Conservation (phyloP, 495 filamentous ascomycete genomes). For the Rhypophila decipiens region DNA sequence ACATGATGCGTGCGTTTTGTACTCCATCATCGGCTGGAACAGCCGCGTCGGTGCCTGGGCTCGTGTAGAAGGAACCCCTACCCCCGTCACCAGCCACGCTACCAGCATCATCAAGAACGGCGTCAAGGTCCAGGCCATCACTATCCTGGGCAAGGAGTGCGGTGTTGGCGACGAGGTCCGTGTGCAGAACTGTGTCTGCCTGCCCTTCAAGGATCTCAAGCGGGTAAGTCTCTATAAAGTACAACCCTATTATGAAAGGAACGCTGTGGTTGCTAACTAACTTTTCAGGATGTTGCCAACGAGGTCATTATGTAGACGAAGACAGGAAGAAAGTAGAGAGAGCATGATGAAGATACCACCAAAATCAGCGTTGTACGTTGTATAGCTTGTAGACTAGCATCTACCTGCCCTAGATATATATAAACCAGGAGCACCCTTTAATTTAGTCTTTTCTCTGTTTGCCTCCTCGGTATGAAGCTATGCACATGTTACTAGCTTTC, state of each 20-base stretch:
- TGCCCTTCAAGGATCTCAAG: slow-evolving; percentile 98
- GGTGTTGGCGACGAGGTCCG: slow-evolving; percentile 89
- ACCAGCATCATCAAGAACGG: slow-evolving; percentile 96
- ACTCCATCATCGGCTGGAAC: slow-evolving; percentile 96
- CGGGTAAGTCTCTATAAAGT: slow-evolving; percentile 55
- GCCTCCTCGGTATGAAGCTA: too few relatives aligned
- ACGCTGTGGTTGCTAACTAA: not conserved
- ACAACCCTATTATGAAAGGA: too few relatives aligned
- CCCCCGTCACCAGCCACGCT: slow-evolving; percentile 78
- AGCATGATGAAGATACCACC: too few relatives aligned
- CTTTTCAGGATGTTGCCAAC: slow-evolving; percentile 66
- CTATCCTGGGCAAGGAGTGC: slow-evolving; percentile 96
- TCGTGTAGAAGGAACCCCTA: slow-evolving; percentile 93
- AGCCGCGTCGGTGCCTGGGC: slow-evolving; percentile 96
- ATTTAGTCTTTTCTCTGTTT: too few relatives aligned
- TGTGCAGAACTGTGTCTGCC: slow-evolving; percentile 96
- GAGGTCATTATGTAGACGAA: slow-evolving; percentile 98
- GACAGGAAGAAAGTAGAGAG: too few relatives aligned
- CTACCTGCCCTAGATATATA: too few relatives aligned
- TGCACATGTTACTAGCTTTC: too few relatives aligned
- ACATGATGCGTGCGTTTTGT: slow-evolving; percentile 93
- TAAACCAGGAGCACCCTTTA: too few relatives aligned
- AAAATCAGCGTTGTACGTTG: too few relatives aligned
- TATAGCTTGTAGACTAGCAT: too few relatives aligned
- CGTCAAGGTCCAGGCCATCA: slow-evolving; percentile 97